Conservation (phyloP, 306 rosid genomes). For the Rosa multiflora region DNA sequence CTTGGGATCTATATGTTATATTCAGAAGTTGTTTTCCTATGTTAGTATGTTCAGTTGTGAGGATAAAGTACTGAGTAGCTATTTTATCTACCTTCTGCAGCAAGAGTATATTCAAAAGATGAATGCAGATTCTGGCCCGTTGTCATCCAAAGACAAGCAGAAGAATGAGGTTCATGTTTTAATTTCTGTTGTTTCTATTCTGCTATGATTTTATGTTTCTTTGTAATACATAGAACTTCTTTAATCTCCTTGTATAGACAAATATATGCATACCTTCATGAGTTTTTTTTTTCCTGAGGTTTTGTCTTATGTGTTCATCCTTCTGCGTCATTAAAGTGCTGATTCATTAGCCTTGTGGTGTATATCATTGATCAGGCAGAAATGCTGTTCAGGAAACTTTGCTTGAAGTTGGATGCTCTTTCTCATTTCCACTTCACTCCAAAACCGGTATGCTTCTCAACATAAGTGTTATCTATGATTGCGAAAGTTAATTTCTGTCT, state of each 20-base stretch:
- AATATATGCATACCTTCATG: background rate
- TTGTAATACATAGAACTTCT: background rate
- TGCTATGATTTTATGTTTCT: background rate
- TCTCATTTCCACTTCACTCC: slow-evolving; percentile 93
- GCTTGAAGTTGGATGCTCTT: slow-evolving; percentile 87
- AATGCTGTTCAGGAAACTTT: slow-evolving; percentile 68
- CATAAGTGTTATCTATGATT: slow-evolving; percentile 4
- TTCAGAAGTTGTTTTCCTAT: background rate
- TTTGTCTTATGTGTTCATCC: background rate
- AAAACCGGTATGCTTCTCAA: slow-evolving; percentile 69
- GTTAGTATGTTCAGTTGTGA: background rate
- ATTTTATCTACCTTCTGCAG: slow-evolving; percentile 45
- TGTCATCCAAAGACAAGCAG: slow-evolving; percentile 65
- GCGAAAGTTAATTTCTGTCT: background rate
- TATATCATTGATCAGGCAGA: slow-evolving; percentile 60
- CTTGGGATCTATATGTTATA: background rate
- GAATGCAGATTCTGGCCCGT: slow-evolving; percentile 53
- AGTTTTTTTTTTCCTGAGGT: background rate
- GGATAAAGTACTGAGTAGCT: background rate
- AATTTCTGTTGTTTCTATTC: background rate
- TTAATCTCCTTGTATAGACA: slow-evolving; percentile 14
- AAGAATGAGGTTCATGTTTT: slow-evolving; percentile 63
- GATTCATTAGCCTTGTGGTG: slow-evolving; percentile 24
- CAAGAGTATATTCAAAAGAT: slow-evolving; percentile 77
- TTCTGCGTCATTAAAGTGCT: background rate